Base-by-base conservation (phyloP, 2,329 filamentous ascomycete species). In the Diaporthe vexans region DNA sequence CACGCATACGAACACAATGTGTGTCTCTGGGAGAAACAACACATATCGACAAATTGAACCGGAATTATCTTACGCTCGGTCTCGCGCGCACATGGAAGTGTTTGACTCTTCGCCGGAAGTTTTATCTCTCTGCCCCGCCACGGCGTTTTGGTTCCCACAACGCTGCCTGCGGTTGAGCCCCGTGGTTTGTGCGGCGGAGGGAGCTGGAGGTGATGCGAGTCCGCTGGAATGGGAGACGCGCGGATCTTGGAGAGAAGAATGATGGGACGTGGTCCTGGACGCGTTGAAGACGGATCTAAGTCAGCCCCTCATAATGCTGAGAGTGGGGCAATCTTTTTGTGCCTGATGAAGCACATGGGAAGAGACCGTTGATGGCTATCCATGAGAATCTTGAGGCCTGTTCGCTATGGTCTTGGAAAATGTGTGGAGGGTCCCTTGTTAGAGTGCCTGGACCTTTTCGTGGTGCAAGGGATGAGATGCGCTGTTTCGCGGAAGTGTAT, bases 231-330 rank as follows among this genome's bases (percentile, higher is more conserved):
- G 73, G 67, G 67, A 56, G 57, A 6, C 33, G 51, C 68, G 58
- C 58, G 40, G 43, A 57, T 72, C 37, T 57, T 57, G 56, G 70
- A 56, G 24, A 43, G 51, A 19, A 54, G 54, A 71, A 56, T 35
- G 52, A 65, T 48, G 59, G 59, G 59, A 59, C 37, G 54, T 71
- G 24, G 70, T 69, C 70, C 48, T 71, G 24, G 54, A 43, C 43
- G 56, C 46, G 70, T 74, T 63, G 73, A 70, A 71, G 70, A 74
- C 72, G 26, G 15, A 61, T n/a, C 26, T 26, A 59, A 63, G 57
- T 61, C 61, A 57, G 73, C 73, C 73, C 73, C 59, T 74, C 73
- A 63, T 70, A 74, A 74, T 51, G 73, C 73, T 57, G 73, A 74
- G 73, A 69, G 73, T 74, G 71, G 73, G 73, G 73, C 73, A 73